Evolutionary conservation across 371 early-diverging fungal genomes (phyloP), one percentile per base, ranked within the genome.

Genomic region (Mucor piriformis): DNA sequence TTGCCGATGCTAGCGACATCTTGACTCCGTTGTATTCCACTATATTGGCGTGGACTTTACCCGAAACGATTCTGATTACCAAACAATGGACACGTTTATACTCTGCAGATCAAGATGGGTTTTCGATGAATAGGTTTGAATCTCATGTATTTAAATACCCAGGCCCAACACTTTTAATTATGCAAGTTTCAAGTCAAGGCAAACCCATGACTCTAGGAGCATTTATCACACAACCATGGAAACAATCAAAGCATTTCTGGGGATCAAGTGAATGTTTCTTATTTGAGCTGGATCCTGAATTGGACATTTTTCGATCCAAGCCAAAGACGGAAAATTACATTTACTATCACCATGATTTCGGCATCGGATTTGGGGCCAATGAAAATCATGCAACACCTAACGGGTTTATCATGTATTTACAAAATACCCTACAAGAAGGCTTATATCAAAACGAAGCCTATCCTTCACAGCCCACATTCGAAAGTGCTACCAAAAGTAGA

Each of bases 41-140:
- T 3, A 21, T 84, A 0, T 15, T 87, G 7, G 75, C 68, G 7
- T 84, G 81, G 83, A 69, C 76, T 25, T 46, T 87, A 5, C 81
- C 87, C 0, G 68, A 63, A 7, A 23, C 44, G 20, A 48, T 70
- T 40, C 44, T 71, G 10, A 50, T 61, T 0, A 50, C 58, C 24
- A 72, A 77, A 27, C 32, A 64, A 33, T 84, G 84, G 84, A 42
- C 57, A 3, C 60, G 74, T 1, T 72, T 88, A 0, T 88, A 85
- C 53, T 77, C 77, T 3, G 83, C 79, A 24, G 73, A 76, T 23
- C 42, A 69, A 48, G 74, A 88, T 42, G 88, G 88, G 0, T 88
- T 84, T 61, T 82, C 86, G 15, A 88, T 86, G 86, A 88, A 84
- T 46, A 68, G 86, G 27, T 88, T 86, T 51, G 83, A 82, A 50